Conservation (phyloP, 257 asterid species). For the Petrea volubilis region DNA sequence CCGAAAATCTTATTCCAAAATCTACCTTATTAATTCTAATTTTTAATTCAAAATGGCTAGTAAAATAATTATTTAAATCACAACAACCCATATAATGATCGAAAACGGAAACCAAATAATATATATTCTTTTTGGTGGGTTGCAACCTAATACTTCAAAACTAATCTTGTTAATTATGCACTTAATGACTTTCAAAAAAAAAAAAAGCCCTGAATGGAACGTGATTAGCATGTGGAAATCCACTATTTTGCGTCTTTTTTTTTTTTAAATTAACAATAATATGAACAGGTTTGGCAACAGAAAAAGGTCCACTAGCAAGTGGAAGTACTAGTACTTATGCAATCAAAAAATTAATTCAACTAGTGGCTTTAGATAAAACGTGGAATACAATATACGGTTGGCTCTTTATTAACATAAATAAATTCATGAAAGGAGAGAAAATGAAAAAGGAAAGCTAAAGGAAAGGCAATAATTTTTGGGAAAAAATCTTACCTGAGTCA, state of each 20-base stretch:
- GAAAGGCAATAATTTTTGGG: no score
- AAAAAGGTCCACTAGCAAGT: neutral
- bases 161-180: no score
- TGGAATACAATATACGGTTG: neutral
- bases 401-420: no score
- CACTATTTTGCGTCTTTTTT: neutral
- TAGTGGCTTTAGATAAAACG: neutral
- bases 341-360: neutral
- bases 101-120: no score
- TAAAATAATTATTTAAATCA: neutral
- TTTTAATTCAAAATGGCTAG: neutral
- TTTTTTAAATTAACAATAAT: neutral
- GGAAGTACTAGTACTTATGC: neutral
- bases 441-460: no score
- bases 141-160: neutral
- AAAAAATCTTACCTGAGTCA: no score
- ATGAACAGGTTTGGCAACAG: neutral
- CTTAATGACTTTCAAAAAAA: no score
- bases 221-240: slow-evolving; percentile 11
- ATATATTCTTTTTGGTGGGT: no score
- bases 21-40: neutral
- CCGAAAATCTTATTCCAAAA: neutral
- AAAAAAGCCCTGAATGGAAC: neutral
- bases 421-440: no score
- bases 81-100: neutral